Evolutionary conservation across 305 asterid species (phyloP), one percentile per base, ranked within the genome.

Genomic region (Stenogyne calaminthoides): DNA sequence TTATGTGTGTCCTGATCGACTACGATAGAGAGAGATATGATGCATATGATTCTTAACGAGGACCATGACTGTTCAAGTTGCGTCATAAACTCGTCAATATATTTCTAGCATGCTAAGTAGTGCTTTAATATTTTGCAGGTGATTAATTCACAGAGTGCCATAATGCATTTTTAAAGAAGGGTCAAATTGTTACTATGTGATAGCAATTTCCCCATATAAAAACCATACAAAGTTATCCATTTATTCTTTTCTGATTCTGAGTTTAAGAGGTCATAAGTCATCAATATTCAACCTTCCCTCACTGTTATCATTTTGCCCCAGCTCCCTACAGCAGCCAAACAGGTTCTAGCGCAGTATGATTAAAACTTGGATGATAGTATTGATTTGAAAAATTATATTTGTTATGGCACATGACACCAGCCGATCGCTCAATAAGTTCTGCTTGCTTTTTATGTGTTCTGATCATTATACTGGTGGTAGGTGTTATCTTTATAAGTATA

Each of bases 271-370:
- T 18, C 19, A 49, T 11, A 16, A 3, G 32, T 49, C 6, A 15
- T 49, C 42, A 16, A 34, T n/a, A 27, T 16, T 57, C 34, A 70
- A 11, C 57, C 16, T 69, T 39, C 42, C 15, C 37, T 67, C 20
- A 15, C 32, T n/a, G 32, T 29, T 29, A 51, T 18, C 66, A 70
- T 22, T 47, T 55, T 39, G 7, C 56, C 56, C 57, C 56, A 39
- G 56, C 66, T 56, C 7, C 44, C 25, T 39, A 51, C 14, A 70
- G 66, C 15, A 54, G 56, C 72, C 14, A 16, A 18, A 36, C 59
- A 66, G 40, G 58, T 44, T 65, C 42, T 42, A 44, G n/a, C n/a
- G 58, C 59, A 66, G 56, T 64, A 64, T 46, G 42, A 44, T 20
- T 25, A 14, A 15, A 44, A 40, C 6, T 39, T 44, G 7, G 58